Conservation (phyloP, 1,284 basidiomycete genomes). For the Malassezia nana region DNA sequence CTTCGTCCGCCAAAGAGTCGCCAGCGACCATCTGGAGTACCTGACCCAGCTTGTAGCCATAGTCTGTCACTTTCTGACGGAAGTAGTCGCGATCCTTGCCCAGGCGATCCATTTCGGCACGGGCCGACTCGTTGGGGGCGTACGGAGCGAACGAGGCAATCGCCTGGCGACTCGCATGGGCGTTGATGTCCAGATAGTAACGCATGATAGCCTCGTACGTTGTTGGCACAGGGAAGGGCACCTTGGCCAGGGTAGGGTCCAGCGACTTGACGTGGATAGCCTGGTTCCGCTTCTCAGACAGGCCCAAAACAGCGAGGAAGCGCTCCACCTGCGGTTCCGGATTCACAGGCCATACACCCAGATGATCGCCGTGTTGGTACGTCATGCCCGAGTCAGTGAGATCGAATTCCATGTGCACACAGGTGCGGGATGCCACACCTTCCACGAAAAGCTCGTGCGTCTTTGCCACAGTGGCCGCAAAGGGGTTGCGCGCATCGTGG, state of each 20-base stretch:
- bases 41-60: constrained; percentile 80
- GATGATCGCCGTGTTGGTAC: constrained; percentile 98
- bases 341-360: constrained; percentile 94
- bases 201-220: constrained; percentile 88
- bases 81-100: constrained; percentile 82
- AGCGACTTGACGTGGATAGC: constrained; percentile 82
- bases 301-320: constrained; percentile 72
- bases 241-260: constrained; percentile 93
- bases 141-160: constrained; percentile 76
- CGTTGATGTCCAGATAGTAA: constrained; percentile 92
- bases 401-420: constrained; percentile 87
- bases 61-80: constrained; percentile 62
- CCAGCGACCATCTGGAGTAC: constrained; percentile 75
- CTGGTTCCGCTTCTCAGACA: constrained; percentile 60
- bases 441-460: constrained; percentile 74
- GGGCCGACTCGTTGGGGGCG: constrained; percentile 70
- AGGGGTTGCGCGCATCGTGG: constrained; percentile 95
- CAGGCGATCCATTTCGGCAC: constrained; percentile 63
- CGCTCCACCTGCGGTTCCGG: constrained; percentile 83
- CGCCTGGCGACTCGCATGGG: constrained; percentile 83
- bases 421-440: constrained; percentile 66
- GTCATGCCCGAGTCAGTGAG: constrained; percentile 89
- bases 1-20: constrained; percentile 59
- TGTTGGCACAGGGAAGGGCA: constrained; percentile 93
- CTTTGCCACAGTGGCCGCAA: constrained; percentile 66